Percentiles rank a stretch among this genome's conserved stretches.
Conservation (phyloP, 306 rosid species). For the Ceratonia siliqua region DNA sequence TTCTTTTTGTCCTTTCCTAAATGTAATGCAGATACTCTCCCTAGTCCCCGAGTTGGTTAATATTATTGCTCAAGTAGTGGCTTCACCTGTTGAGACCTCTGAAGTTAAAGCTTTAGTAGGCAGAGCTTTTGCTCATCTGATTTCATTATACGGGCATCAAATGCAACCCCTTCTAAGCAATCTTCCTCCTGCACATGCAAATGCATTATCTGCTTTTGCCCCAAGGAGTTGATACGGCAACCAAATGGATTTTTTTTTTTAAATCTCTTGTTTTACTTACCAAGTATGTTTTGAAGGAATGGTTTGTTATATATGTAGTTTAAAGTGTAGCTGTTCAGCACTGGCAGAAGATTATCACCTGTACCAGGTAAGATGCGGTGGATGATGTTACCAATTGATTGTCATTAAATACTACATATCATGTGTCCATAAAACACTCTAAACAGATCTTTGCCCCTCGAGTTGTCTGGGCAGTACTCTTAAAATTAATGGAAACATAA, state of each 20-base stretch:
- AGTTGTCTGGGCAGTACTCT: neutral
- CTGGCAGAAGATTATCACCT: constrained; percentile 29
- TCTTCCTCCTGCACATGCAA: constrained; percentile 81
- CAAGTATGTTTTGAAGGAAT: constrained; percentile 34
- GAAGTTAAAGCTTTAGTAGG: constrained; percentile 86
- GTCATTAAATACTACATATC: neutral
- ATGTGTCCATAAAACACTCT: constrained; percentile 18
- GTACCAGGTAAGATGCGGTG: constrained; percentile 44
- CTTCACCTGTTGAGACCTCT: constrained; percentile 80
- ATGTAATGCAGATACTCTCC: constrained; percentile 73
- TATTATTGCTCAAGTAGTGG: constrained; percentile 87
- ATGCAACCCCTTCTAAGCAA: constrained; percentile 86
- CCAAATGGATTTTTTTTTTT: constrained; percentile 19
- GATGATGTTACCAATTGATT: constrained; percentile 15
- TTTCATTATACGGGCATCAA: constrained; percentile 89
- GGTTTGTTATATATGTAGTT: constrained; percentile 26
- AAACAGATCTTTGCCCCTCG: neutral
- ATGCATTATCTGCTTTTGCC: constrained; percentile 84
- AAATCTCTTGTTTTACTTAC: constrained; percentile 9
- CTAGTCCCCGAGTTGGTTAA: constrained; percentile 90
- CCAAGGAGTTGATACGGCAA: constrained; percentile 58
- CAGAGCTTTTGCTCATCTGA: constrained; percentile 81
- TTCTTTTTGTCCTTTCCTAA: constrained; percentile 34
- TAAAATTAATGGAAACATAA: constrained; percentile 3
- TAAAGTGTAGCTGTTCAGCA: constrained; percentile 33